Evolutionary conservation across 305 asterid species (phyloP).

Genomic region (Rubia peregrina): DNA sequence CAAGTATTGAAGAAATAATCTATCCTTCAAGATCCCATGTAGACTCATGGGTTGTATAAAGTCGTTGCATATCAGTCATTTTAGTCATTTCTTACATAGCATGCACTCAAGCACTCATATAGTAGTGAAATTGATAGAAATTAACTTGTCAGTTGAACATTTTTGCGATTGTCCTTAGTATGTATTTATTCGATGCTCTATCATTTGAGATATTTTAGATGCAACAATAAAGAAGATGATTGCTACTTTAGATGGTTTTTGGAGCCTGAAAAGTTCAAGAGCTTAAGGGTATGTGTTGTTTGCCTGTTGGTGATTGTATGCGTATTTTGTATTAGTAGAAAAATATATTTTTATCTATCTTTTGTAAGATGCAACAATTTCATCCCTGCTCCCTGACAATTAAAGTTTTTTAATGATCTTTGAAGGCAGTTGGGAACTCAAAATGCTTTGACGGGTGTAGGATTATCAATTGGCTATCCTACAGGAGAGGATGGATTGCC

Average conservation of each 20-base stretch:
- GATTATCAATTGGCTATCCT: too few relatives aligned
- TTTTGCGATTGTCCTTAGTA: background rate
- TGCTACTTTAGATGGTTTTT: too few relatives aligned
- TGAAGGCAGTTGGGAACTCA: too few relatives aligned
- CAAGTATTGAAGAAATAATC: background rate
- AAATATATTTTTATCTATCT: constrained; percentile 1
- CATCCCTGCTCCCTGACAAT: constrained; percentile 17
- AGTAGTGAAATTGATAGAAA: too few relatives aligned
- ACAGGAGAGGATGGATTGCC: too few relatives aligned
- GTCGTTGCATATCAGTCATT: background rate
- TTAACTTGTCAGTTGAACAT: background rate
- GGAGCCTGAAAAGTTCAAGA: too few relatives aligned
- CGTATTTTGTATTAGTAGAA: too few relatives aligned
- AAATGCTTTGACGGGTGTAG: too few relatives aligned
- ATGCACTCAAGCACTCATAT: constrained; percentile 5
- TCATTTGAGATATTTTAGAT: constrained; percentile 36
- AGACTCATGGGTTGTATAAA: background rate
- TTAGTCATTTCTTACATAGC: background rate
- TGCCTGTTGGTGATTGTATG: too few relatives aligned
- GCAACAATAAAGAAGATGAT: too few relatives aligned
- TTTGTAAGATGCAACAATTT: too few relatives aligned
- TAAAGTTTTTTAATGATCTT: constrained; percentile 34
- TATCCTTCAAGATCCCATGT: background rate
- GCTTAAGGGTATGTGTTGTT: too few relatives aligned
- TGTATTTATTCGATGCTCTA: background rate